phyloP scores from a whole-genome alignment of 1,139 yeast species.

The Pichia sp. region DNA sequence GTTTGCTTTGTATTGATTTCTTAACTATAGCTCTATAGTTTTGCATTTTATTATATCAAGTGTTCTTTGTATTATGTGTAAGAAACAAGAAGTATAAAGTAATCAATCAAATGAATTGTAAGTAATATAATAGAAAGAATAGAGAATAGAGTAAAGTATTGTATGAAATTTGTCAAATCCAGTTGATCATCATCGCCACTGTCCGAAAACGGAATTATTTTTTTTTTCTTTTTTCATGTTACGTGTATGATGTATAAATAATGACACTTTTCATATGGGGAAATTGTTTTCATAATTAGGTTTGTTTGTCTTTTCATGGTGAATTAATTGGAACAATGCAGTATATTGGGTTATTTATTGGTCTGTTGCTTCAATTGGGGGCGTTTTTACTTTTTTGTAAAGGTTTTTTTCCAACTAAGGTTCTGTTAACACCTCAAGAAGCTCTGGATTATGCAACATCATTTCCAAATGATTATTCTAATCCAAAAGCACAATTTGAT shows the following conservation, averaged over 20 bases:
- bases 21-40: neutral
- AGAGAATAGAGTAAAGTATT: too few relatives aligned
- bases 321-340: slow-evolving; percentile 10
- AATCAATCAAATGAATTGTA: too few relatives aligned
- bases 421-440: slow-evolving; percentile 28
- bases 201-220: too few relatives aligned
- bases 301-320: too few relatives aligned
- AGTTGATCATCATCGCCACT: too few relatives aligned
- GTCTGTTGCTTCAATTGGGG: slow-evolving; percentile 37
- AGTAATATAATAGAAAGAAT: too few relatives aligned
- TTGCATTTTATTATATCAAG: neutral
- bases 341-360: slow-evolving; percentile 18
- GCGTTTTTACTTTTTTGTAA: slow-evolving; percentile 59
- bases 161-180: too few relatives aligned
- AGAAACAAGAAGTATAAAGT: too few relatives aligned
- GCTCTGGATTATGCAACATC: slow-evolving; percentile 18
- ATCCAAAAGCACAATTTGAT: slow-evolving; percentile 49
- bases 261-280: neutral
- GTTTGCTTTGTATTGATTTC: neutral
- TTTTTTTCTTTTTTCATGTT: too few relatives aligned
- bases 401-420: slow-evolving; percentile 90
- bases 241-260: too few relatives aligned
- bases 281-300: neutral
- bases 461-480: slow-evolving; percentile 17
- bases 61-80: too few relatives aligned